Conservation (phyloP, 495 filamentous ascomycete species). For the Hypoxylon subgilvum region DNA sequence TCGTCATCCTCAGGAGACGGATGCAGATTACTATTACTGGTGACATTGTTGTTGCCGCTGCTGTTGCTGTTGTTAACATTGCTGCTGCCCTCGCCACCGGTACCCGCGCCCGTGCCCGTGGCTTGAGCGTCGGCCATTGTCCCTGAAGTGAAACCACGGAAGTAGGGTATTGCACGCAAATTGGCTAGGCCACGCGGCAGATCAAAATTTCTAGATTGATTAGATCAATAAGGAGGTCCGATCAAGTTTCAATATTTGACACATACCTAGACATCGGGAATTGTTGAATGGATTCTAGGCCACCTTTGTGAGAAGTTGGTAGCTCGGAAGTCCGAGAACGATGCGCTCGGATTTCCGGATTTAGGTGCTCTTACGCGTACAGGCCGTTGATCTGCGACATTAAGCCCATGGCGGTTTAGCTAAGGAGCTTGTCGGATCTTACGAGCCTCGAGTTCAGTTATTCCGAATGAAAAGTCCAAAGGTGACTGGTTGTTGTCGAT, state of each 20-base stretch:
- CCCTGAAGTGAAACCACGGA: slow-evolving; percentile 13
- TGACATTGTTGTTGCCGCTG: not conserved
- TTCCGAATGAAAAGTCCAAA: slow-evolving; percentile 17
- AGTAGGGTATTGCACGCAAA: slow-evolving; percentile 18
- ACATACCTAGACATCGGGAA: slow-evolving; percentile 28
- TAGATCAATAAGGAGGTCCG: slow-evolving; percentile 20
- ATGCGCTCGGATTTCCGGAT: slow-evolving; percentile 11
- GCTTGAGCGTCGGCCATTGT: slow-evolving; percentile 25
- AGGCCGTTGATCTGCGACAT: slow-evolving; percentile 8
- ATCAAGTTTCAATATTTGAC: not conserved
- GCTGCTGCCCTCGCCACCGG: no score
- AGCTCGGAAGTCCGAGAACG: slow-evolving; percentile 27
- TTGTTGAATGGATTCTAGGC: not conserved
- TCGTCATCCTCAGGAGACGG: slow-evolving; percentile 32
- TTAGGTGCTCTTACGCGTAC: not conserved
- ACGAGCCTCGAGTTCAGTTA: slow-evolving; percentile 8
- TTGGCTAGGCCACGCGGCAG: slow-evolving; percentile 13
- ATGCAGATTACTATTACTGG: not conserved
- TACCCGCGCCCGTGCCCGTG: not conserved
- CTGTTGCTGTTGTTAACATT: not conserved
- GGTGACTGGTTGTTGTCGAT: no score
- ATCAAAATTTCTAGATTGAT: slow-evolving; percentile 28
- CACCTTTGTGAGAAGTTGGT: slow-evolving; percentile 11
- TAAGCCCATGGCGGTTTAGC: slow-evolving; percentile 18
- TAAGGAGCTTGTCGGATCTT: slow-evolving; percentile 1